Evolutionary conservation across 257 asterid genomes (phyloP), one percentile per base, ranked within the genome.

Genomic region (Ehretia macrophylla): DNA sequence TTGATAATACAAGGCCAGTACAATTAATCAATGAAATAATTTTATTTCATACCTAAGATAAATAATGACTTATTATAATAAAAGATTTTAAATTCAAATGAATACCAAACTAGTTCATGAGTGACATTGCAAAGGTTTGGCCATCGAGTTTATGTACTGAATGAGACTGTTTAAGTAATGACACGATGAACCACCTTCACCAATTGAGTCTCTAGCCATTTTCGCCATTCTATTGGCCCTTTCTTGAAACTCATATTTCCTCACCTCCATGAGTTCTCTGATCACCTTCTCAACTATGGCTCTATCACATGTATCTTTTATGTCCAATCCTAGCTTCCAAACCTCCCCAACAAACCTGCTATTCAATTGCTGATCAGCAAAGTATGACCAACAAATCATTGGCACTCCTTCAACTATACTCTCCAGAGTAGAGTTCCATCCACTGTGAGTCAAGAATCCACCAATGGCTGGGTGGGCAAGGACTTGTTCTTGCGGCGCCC

Each of bases 401-500:
- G 67, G 70, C n/a, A 72, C 70, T 0, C 73, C 73, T 58, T 67
- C 77, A 17, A 37, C 38, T 16, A 72, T 10, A 27, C 73, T 67
- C 56, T 72, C 73, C 45, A 71, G 44, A 0, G 72, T 65, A 5
- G 76, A 71, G 38, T 71, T 65, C 76, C 72, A 71, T 23, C 70
- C 77, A 38, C 59, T n/a, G 50, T 66, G 73, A 19, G 77, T 72
- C 63, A 67, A 51, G 45, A 72, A 72, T 8, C 62, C 68, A 1
- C 77, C 69, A 5, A 57, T 46, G 3, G 77, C 73, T 9, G 73
- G 69, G 60, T 72, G 77, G 39, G 66, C 59, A 1, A 72, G 56
- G 51, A 67, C 73, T 37, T 66, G 59, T 45, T 72, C 66, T n/a
- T 57, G 77, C 44, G 77, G 77, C 2, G 73, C 73, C 77, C 77